phyloP scores from a whole-genome alignment of 345 rosid species.

The Noccaea bulbosa region DNA sequence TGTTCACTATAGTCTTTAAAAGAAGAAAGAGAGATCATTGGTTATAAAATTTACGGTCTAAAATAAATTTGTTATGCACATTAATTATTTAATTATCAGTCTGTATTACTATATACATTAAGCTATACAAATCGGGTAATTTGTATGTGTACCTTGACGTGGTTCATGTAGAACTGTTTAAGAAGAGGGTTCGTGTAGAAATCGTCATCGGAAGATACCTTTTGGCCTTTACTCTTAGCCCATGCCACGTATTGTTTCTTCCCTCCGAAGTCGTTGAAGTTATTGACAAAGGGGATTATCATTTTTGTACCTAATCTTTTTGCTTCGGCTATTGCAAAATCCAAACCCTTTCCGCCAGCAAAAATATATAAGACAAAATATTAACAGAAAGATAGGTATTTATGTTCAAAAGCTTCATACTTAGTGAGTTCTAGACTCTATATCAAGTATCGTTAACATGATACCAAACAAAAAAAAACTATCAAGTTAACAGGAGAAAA shows the following conservation, averaged over 20 bases:
- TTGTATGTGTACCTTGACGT: conserved; percentile 33
- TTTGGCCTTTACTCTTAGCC: conserved; percentile 36
- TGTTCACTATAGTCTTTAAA: conserved; percentile 57
- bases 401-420: neutral
- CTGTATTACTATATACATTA: too few relatives aligned
- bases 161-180: conserved; percentile 39
- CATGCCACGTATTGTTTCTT: conserved; percentile 36
- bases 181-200: conserved; percentile 37
- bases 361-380: conserved; percentile 11
- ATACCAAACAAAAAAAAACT: too few relatives aligned
- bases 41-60: conserved; percentile 5
- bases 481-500: too few relatives aligned
- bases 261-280: conserved; percentile 35
- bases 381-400: neutral
- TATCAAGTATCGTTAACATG: neutral
- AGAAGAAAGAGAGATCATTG: neutral
- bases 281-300: conserved; percentile 38
- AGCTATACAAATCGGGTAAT: too few relatives aligned
- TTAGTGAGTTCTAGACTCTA: conserved; percentile 5
- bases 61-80: neutral
- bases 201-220: conserved; percentile 28
- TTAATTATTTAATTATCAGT: neutral
- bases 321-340: conserved; percentile 44
- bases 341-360: conserved; percentile 37
- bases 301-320: conserved; percentile 36